These are phyloP conservation scores for Talaromyces sp. DNA, from an alignment of 2,329 filamentous ascomycete species.

Conservation along the genomic window DNA sequence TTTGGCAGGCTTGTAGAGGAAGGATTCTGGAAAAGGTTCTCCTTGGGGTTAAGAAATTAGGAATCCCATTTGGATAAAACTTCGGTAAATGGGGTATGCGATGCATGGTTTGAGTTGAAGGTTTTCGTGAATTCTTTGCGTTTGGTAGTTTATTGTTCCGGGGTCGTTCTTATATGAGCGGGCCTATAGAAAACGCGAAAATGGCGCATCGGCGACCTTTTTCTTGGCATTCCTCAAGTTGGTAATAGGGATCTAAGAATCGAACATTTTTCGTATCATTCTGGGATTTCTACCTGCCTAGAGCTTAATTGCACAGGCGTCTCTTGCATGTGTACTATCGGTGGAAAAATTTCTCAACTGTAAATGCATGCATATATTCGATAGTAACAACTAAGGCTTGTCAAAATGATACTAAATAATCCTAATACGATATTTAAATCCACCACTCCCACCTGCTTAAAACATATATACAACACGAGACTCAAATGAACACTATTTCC, in stretches of 20 bases:
- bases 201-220: neutral
- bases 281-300: no score
- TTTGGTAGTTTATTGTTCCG: no score
- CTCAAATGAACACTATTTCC: conserved; percentile 35
- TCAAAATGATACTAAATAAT: neutral
- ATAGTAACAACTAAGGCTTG: no score
- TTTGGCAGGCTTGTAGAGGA: neutral
- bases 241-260: no score
- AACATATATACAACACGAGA: neutral
- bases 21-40: neutral
- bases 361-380: no score
- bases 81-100: neutral
- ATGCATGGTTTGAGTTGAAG: neutral
- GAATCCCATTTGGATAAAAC: neutral
- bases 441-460: neutral
- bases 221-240: neutral
- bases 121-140: no score
- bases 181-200: conserved; percentile 1
- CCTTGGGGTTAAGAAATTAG: neutral
- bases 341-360: no score
- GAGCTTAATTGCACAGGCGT: no score
- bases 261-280: no score
- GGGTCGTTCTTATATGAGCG: neutral
- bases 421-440: neutral
- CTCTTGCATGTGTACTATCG: no score